Base-by-base conservation (phyloP, 2,329 filamentous ascomycete species). In the Trichoderma sp. region DNA sequence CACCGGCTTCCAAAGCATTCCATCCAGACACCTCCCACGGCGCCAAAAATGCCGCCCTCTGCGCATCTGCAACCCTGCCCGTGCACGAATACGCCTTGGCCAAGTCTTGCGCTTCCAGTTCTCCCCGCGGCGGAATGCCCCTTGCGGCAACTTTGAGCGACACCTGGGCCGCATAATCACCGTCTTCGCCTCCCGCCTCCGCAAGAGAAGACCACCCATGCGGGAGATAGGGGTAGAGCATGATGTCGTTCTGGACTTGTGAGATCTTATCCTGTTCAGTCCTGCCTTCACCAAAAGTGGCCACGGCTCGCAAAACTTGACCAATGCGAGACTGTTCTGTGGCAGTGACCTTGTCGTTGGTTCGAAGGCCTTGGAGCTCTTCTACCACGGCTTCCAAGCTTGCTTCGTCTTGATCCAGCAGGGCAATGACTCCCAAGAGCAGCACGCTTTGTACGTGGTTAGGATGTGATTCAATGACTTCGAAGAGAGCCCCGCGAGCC, bases 181-280 rank as follows among this genome's bases (percentile, higher is more conserved):
- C 69, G 19, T 68, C 60, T 21, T 69, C 69, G 19, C 66, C 69
- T 31, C 57, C 43, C 4, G 68, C 43, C 47, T 88, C 85, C 0
- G 92, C 89, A 29, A 98, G 83, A 62, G 91, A 85, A 53, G 88
- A 86, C 96, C 96, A 99, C 0, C 93, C 92, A 64, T 92, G 88
- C 0, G 94, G 89, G 69, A 94, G 86, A 69, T 90, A 85, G 0
- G 96, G 96, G 60, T 92, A 87, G 27, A 97, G 85, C 87, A 97
- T 91, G 21, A 97, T 87, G 67, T 93, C 90, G 19, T 85, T 88
- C 75, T 93, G 89, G 0, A 92, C 87, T 80, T 96, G 91, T 1
- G 86, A 83, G 43, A 89, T 77, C 55, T 87, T 81, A 65, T 86
- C 83, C 61, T 85, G 80, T 47, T 86, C 82, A 1, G 82, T 80